These are phyloP conservation scores for Omphalotus guepiniiformis DNA, from an alignment of 768 basidiomycete genomes.

Conservation along the genomic window DNA sequence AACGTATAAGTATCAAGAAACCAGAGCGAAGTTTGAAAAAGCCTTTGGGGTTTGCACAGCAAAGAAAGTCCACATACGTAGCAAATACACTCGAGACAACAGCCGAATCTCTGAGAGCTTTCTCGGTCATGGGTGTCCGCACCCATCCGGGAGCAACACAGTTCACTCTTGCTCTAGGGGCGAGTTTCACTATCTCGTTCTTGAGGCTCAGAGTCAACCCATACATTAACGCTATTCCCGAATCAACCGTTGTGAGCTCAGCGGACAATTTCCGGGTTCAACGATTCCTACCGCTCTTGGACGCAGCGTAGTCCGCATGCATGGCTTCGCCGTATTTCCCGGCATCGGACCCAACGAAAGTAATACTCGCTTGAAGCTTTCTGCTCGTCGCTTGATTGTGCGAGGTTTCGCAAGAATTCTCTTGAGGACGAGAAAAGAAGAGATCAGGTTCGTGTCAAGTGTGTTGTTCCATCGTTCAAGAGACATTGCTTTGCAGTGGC, in stretches of 20 bases:
- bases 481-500: slow-evolving; percentile 51
- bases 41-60: no score
- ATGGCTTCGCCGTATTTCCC: slow-evolving; percentile 71
- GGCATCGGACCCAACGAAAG: slow-evolving; percentile 66
- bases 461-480: slow-evolving; percentile 63
- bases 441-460: slow-evolving; percentile 59
- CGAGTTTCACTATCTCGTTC: slow-evolving; percentile 78
- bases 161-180: slow-evolving; percentile 68
- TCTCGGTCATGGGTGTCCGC: slow-evolving; percentile 57
- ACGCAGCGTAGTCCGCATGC: slow-evolving; percentile 62
- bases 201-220: slow-evolving; percentile 65
- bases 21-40: background rate
- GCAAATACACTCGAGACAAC: slow-evolving; percentile 58
- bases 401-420: slow-evolving; percentile 52
- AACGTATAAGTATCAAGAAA: background rate
- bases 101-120: slow-evolving; percentile 49
- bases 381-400: no score
- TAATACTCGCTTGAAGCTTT: slow-evolving; percentile 47
- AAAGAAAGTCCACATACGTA: slow-evolving; percentile 57
- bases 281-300: slow-evolving; percentile 56
- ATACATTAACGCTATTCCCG: slow-evolving; percentile 50
- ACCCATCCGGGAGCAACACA: slow-evolving; percentile 70
- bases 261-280: no score
- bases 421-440: slow-evolving; percentile 61
- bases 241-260: no score